Evolutionary conservation across 2,329 filamentous ascomycete species (phyloP), one percentile per base, ranked within the genome.

Genomic region (Xylariaceae sp.): DNA sequence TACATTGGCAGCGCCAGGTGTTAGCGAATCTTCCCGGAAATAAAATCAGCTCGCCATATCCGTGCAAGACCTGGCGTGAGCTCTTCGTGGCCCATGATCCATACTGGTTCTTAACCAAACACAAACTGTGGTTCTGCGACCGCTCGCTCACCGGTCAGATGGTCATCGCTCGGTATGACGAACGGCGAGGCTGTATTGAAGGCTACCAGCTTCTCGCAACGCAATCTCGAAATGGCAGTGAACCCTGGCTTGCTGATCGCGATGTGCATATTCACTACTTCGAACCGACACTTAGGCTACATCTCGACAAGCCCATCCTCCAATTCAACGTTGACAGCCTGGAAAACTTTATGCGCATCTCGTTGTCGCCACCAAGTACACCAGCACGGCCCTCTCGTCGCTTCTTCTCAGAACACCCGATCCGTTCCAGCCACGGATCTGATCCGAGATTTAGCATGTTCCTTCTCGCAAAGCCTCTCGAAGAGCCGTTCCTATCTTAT

Each of bases 41-140:
- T 48, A 58, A 63, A 10, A 73, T 92, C 23, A 71, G 72, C 1
- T 77, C 78, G 1, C 77, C 86, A 0, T 79, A 77, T 6, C 86
- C 87, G 6, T 86, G 81, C 64, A 62, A 73, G 2, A 85, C 79
- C 20, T 96, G 86, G 72, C 83, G 83, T 52, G 80, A 88, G 21
- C 81, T 96, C 2, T 96, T 89, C 69, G 75, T 81, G 35, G 80
- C 85, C 16, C 89, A 94, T 68, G 82, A 94, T 59, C 87, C 88
- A 0, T 84, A 87, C 64, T 97, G 92, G 92, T 96, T 96, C 65
- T 77, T 97, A 1, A 80, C 89, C 0, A 84, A 82, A 45, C 79
- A 89, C 67, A 92, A 89, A 71, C 77, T 97, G 59, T 97, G 92
- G 92, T 93, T 96, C 66, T 83, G 85, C 54, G 91, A 96, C 70